Evolutionary conservation across 208 protist genomes (phyloP).

Genomic region (Naegleria lovaniensis): DNA sequence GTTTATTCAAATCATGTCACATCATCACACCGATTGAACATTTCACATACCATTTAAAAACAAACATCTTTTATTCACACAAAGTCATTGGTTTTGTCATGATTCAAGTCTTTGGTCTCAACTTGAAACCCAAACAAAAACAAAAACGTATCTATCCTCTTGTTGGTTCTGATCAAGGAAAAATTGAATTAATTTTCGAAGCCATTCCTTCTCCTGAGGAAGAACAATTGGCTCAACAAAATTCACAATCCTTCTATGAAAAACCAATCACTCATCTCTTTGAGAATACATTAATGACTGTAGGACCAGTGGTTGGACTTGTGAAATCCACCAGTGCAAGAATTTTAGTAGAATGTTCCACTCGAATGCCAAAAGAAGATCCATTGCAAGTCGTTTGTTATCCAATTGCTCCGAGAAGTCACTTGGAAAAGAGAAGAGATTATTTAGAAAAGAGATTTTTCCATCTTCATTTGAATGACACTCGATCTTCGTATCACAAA

Average conservation of each 20-base stretch:
- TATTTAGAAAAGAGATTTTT: not conserved
- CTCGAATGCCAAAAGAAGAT: not conserved
- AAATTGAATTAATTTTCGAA: not conserved
- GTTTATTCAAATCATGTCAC: too few relatives aligned
- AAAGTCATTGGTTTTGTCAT: not conserved
- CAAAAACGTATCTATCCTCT: not conserved
- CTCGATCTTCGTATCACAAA: not conserved
- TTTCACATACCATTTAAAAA: too few relatives aligned
- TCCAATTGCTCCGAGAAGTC: not conserved
- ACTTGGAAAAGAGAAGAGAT: not conserved
- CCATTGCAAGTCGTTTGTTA: not conserved
- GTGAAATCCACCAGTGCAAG: not conserved
- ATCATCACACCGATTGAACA: too few relatives aligned
- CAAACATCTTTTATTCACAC: too few relatives aligned
- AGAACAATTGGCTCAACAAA: not conserved
- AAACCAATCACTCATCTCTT: not conserved
- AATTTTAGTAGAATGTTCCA: not conserved
- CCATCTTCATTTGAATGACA: not conserved
- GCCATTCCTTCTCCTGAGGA: not conserved
- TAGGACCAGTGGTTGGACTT: not conserved
- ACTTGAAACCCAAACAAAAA: not conserved
- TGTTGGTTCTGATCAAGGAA: not conserved
- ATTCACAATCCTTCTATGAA: not conserved
- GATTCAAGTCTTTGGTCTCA: not conserved
- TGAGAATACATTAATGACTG: not conserved